A percentile compares a stretch with the other conserved stretches of the same genome.
Conservation (phyloP, 2,329 filamentous ascomycete genomes). For the Claviceps lovelessii region DNA sequence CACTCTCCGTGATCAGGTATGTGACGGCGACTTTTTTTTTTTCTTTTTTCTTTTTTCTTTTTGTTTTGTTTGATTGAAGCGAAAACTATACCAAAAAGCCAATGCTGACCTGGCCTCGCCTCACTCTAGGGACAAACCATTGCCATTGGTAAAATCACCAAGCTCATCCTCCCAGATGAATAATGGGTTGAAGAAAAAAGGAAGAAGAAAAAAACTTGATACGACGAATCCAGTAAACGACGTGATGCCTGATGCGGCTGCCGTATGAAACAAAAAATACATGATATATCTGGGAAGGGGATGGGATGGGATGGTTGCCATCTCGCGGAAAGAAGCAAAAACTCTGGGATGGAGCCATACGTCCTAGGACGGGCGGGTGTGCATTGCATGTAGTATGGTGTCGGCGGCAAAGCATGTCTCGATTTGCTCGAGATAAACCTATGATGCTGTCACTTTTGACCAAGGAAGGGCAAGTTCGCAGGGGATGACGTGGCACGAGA, state of each 20-base stretch:
- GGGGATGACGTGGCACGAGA: background rate
- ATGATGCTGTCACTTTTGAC: background rate
- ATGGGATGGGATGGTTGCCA: background rate
- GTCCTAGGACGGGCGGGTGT: background rate
- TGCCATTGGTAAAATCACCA: conserved; percentile 97
- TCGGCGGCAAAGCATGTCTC: background rate
- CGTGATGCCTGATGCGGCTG: background rate
- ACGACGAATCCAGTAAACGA: background rate
- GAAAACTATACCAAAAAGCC: background rate
- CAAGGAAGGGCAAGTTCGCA: background rate
- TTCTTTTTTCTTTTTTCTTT: too few relatives aligned
- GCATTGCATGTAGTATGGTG: background rate
- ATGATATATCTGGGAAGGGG: background rate
- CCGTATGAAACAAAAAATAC: background rate
- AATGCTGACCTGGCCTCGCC: background rate
- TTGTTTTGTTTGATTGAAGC: background rate
- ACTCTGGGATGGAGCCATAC: background rate
- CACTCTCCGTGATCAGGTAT: conserved; percentile 74
- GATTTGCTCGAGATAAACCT: background rate
- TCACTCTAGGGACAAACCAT: conserved; percentile 81
- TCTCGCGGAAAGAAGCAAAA: background rate
- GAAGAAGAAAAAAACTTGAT: background rate
- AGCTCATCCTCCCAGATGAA: conserved; percentile 42
- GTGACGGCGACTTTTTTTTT: conserved; percentile 10
- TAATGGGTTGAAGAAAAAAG: background rate